These are phyloP conservation scores for Aspergillus neoniger DNA, from an alignment of 2,329 filamentous ascomycete genomes.

Conservation along the genomic window DNA sequence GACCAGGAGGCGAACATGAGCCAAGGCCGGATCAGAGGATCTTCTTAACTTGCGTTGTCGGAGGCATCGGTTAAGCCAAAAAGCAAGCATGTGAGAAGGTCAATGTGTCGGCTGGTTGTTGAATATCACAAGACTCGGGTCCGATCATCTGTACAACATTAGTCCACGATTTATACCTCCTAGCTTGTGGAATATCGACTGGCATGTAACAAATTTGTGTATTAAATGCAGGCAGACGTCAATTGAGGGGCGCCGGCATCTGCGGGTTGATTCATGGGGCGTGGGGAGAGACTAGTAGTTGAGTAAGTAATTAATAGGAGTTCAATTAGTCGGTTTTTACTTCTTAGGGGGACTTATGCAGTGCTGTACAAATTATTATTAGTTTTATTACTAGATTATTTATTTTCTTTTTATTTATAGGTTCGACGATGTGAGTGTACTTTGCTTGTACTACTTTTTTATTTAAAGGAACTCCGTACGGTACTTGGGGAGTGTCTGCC, in stretches of 20 bases:
- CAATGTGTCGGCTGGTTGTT: neutral
- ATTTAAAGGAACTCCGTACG: too few relatives aligned
- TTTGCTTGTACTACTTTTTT: too few relatives aligned
- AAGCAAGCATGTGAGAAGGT: slow-evolving; percentile 1
- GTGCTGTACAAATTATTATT: too few relatives aligned
- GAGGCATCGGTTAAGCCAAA: neutral
- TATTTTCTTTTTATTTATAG: too few relatives aligned
- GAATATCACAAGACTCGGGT: neutral
- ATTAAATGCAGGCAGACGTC: neutral
- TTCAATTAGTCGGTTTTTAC: too few relatives aligned
- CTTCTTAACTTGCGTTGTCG: neutral
- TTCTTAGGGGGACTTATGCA: too few relatives aligned
- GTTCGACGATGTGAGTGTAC: too few relatives aligned
- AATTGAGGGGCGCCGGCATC: neutral
- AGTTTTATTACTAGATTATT: too few relatives aligned
- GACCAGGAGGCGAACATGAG: neutral
- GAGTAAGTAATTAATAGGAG: too few relatives aligned
- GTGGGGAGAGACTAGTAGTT: neutral
- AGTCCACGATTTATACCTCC: neutral
- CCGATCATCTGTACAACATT: neutral
- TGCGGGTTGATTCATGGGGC: neutral
- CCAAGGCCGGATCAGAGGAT: neutral
- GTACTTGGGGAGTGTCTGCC: too few relatives aligned
- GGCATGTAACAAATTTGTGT: neutral
- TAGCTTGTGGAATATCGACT: neutral